Evolutionary conservation across 805 yeast species (phyloP).

Genomic region (Lipomyces sp.): DNA sequence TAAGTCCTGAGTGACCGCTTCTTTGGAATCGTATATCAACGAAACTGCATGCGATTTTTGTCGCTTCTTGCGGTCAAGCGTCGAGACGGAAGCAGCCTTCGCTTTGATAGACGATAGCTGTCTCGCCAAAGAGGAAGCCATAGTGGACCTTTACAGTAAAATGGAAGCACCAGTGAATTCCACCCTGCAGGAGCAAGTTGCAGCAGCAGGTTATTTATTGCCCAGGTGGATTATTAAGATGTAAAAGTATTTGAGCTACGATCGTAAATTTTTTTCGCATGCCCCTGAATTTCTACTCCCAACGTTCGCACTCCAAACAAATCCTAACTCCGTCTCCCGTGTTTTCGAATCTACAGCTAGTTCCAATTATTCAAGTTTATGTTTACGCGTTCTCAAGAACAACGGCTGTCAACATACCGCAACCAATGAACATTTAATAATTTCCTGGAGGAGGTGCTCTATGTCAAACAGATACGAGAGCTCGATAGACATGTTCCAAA

Average conservation of each 20-base stretch:
- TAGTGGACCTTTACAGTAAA: not conserved
- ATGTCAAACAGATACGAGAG: too few species aligned
- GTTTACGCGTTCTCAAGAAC: too few species aligned
- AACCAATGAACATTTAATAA: too few species aligned
- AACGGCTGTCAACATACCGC: too few species aligned
- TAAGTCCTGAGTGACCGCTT: conserved; percentile 93
- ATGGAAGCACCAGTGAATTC: not conserved
- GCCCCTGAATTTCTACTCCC: conserved; percentile 10
- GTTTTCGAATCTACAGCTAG: not conserved
- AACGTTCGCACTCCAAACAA: not conserved
- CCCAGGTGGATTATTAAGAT: too few species aligned
- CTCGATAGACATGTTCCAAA: too few species aligned
- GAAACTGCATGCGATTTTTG: conserved; percentile 89
- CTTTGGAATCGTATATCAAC: conserved; percentile 78
- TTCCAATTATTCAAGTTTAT: too few species aligned
- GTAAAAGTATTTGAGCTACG: not conserved
- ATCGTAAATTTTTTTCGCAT: conserved; percentile 6
- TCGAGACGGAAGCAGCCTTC: conserved; percentile 23
- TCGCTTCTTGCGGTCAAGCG: conserved; percentile 67
- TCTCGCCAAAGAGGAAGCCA: conserved; percentile 67
- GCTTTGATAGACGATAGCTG: conserved; percentile 71
- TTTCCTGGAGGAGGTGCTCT: too few species aligned
- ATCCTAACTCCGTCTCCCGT: not conserved
- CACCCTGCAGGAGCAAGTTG: not conserved
- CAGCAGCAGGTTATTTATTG: not conserved